A percentile compares a stretch with the other conserved stretches of the same genome.
Evolutionary conservation across 331 rosid genomes (phyloP).

Genomic region (Spiraea crenata): DNA sequence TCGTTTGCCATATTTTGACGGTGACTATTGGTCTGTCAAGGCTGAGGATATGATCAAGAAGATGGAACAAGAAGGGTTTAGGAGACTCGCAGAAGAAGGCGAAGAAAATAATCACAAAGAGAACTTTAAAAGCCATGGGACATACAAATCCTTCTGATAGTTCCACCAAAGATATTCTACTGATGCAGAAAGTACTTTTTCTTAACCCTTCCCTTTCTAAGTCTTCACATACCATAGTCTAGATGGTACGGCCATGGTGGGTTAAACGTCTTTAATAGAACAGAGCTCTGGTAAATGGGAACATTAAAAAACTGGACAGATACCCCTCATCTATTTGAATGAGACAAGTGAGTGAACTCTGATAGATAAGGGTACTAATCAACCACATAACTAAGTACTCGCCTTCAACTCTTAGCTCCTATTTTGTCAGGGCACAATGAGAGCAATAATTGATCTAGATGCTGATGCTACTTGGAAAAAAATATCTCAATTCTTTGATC

Average conservation of each 20-base stretch:
- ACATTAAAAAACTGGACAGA: not conserved
- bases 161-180: slow-evolving; percentile 47
- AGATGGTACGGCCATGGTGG: not conserved
- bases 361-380: not conserved
- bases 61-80: slow-evolving; percentile 29
- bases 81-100: slow-evolving; percentile 21
- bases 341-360: not conserved
- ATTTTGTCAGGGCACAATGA: not conserved
- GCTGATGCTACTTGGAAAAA: not conserved
- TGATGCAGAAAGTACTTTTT: slow-evolving; percentile 50
- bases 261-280: not conserved
- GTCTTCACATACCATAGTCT: not conserved
- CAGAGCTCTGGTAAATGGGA: no score
- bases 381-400: not conserved
- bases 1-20: slow-evolving; percentile 64
- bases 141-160: slow-evolving; percentile 40
- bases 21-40: slow-evolving; percentile 56
- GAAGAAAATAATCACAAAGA: slow-evolving; percentile 25
- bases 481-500: not conserved
- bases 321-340: not conserved
- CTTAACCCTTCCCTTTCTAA: not conserved
- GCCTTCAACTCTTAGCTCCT: not conserved
- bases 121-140: slow-evolving; percentile 53
- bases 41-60: slow-evolving; percentile 37
- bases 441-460: not conserved